Evolutionary conservation across 805 yeast species (phyloP).

Genomic region (Candida parachauliodes): DNA sequence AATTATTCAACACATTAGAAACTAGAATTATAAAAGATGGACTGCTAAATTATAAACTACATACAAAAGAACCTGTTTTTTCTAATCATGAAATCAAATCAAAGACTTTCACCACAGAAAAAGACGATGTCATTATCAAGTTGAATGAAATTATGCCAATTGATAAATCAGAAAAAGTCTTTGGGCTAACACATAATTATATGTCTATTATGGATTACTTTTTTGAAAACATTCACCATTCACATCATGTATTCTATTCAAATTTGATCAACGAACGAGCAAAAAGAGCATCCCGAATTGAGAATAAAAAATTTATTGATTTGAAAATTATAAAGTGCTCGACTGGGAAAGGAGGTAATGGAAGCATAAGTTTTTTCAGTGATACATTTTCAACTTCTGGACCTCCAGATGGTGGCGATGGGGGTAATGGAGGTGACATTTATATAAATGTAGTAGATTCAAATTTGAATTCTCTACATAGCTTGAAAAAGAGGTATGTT

Average conservation of each 20-base stretch:
- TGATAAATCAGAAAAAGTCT: not conserved
- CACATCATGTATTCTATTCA: conserved; percentile 26
- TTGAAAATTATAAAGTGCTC: conserved; percentile 59
- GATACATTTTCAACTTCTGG: conserved; percentile 84
- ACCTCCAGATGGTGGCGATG: conserved; percentile 99
- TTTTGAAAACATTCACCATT: conserved; percentile 37
- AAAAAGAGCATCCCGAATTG: conserved; percentile 30
- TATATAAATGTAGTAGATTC: conserved; percentile 72
- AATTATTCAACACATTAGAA: not conserved
- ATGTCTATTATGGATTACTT: conserved; percentile 35
- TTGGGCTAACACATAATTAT: conserved; percentile 4
- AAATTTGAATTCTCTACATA: conserved; percentile 68
- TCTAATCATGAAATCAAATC: not conserved
- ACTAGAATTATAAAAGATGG: not conserved
- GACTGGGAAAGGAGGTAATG: conserved; percentile 89
- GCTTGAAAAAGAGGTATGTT: conserved; percentile 58
- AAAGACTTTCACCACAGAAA: not conserved
- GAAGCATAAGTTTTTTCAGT: conserved; percentile 78
- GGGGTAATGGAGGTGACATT: conserved; percentile 88
- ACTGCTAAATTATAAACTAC: conserved; percentile 1
- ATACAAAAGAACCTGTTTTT: conserved; percentile 1
- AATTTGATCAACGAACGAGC: conserved; percentile 5
- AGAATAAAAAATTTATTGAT: conserved; percentile 47
- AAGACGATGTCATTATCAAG: conserved; percentile 1
- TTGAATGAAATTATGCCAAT: conserved; percentile 2